Evolutionary conservation across 208 protist genomes (phyloP).

Genomic region (Phytomonas francai): DNA sequence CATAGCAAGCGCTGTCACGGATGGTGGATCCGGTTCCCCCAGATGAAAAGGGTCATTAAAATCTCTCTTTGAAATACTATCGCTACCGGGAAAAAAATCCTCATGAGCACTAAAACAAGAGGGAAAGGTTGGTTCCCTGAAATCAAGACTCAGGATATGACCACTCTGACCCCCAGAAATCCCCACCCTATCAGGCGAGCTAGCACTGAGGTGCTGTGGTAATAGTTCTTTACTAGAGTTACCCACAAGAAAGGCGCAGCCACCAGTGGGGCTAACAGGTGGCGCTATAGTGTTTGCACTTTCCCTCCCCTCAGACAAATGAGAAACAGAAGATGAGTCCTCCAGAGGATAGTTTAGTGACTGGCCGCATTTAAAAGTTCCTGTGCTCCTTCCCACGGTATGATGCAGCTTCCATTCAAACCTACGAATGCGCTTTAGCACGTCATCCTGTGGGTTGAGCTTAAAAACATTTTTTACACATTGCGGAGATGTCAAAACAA

Average conservation of each 20-base stretch:
- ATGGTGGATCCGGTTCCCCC: slow-evolving; percentile 24
- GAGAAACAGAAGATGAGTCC: slow-evolving; percentile 10
- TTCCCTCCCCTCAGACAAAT: slow-evolving; percentile 8
- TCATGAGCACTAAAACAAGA: slow-evolving; percentile 13
- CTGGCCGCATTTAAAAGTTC: slow-evolving; percentile 53
- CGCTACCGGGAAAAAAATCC: neutral
- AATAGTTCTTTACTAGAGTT: neutral
- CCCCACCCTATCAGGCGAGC: neutral
- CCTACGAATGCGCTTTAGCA: slow-evolving; percentile 23
- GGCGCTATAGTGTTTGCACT: slow-evolving; percentile 10
- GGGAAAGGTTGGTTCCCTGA: slow-evolving; percentile 40
- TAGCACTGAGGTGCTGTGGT: neutral
- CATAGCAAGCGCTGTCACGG: slow-evolving; percentile 59
- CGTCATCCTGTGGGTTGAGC: neutral
- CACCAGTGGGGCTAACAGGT: neutral
- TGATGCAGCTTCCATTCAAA: slow-evolving; percentile 41
- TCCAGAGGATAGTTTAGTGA: slow-evolving; percentile 64
- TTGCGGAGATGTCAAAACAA: neutral
- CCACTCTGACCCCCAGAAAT: slow-evolving; percentile 9
- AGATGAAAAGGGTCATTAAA: neutral
- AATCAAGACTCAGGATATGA: slow-evolving; percentile 29
- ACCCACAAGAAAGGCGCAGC: neutral
- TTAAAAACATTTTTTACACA: neutral
- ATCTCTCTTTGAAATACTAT: neutral
- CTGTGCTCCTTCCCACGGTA: slow-evolving; percentile 30